phyloP scores from a whole-genome alignment of 179 eudicot species.

The Beta macrorhiza region DNA sequence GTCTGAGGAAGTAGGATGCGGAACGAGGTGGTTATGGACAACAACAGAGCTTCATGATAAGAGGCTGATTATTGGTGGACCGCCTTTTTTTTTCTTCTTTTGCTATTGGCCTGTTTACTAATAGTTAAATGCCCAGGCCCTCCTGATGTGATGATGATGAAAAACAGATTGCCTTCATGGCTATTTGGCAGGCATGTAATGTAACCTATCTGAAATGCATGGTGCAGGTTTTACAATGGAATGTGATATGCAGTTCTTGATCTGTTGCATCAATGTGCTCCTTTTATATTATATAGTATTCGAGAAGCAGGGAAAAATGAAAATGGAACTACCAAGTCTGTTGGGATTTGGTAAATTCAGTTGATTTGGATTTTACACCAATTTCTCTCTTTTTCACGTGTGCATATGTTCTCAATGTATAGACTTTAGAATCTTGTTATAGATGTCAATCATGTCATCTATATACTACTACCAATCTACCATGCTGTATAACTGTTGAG shows the following conservation, averaged over 20 bases:
- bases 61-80: conserved; percentile 5
- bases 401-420: no score
- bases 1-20: conserved; percentile 56
- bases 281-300: neutral
- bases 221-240: neutral
- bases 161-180: conserved; percentile 6
- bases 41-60: neutral
- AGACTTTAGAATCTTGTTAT: no score
- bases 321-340: no score
- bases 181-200: conserved; percentile 18
- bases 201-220: conserved; percentile 6
- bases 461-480: no score
- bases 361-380: no score
- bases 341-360: no score
- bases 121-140: neutral
- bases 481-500: no score
- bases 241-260: conserved; percentile 1
- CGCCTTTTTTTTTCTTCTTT: neutral
- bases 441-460: no score
- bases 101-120: neutral
- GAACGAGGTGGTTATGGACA: neutral
- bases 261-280: neutral
- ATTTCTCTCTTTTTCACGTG: no score
- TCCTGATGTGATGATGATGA: conserved; percentile 22
- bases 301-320: no score